phyloP scores from a whole-genome alignment of 768 basidiomycete species.

The Sistotremastrum suecicum region DNA sequence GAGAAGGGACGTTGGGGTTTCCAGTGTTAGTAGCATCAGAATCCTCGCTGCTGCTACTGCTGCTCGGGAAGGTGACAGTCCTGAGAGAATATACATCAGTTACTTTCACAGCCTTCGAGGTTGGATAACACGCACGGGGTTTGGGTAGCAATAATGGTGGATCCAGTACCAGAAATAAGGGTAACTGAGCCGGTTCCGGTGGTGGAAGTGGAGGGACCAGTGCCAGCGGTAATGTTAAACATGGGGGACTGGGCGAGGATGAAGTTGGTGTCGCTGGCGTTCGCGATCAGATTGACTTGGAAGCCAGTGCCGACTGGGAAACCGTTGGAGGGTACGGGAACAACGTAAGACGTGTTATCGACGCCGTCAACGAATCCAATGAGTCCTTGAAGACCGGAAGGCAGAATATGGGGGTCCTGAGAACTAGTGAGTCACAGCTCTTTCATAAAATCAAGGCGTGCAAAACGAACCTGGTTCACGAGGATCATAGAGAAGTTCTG shows the following conservation, averaged over 20 bases:
- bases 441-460: not conserved
- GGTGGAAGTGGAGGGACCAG: slow-evolving; percentile 10
- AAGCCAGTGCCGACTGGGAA: slow-evolving; percentile 51
- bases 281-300: slow-evolving; percentile 59
- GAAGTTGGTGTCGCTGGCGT: slow-evolving; percentile 26
- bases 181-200: slow-evolving; percentile 9
- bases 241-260: slow-evolving; percentile 60
- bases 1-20: too few relatives aligned
- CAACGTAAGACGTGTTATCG: slow-evolving; percentile 17
- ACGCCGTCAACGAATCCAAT: slow-evolving; percentile 39
- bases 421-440: slow-evolving; percentile 3
- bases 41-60: too few relatives aligned
- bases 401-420: slow-evolving; percentile 23
- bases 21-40: too few relatives aligned
- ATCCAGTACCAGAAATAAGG: too few relatives aligned
- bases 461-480: slow-evolving; percentile 37
- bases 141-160: too few relatives aligned
- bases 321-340: slow-evolving; percentile 45
- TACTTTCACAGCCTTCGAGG: too few relatives aligned
- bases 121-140: too few relatives aligned
- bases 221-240: slow-evolving; percentile 33
- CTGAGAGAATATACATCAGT: too few relatives aligned
- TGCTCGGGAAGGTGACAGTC: too few relatives aligned
- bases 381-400: slow-evolving; percentile 32
- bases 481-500: slow-evolving; percentile 57